Base-by-base conservation (phyloP, 2,329 filamentous ascomycete genomes). In the Penicillium fuscoglaucum region DNA sequence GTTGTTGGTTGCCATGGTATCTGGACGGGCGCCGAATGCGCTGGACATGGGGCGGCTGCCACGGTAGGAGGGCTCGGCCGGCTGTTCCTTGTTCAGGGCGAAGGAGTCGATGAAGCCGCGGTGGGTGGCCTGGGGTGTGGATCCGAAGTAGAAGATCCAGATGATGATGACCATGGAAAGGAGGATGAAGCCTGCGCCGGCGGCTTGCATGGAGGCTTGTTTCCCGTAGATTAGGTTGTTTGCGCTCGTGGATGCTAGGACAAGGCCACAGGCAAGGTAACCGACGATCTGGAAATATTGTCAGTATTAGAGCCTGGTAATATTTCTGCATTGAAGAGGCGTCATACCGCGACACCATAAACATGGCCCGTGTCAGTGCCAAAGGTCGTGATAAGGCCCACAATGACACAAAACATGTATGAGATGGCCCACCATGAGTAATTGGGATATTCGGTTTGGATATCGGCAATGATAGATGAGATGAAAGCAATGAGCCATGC, bases 71-170 rank as follows among this genome's bases (percentile, higher is more conserved):
- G 50, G 55, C 9, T 58, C 55, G 21, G 84, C 86, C 47, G 78
- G 78, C 45, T 76, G 72, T 69, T 96, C 93, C 79, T 98, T 98
- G 79, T 95, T 87, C 24, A 97, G 83, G 49, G 95, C 92, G 72
- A 97, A 97, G 0, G 93, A 96, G 78, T 99, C 95, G 68, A 98
- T 90, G 74, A 96, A 96, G 57, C 91, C 88, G 68, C 93, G 90
- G 63, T 93, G 90, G 55, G 88, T 85, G 17, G 93, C 90, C 43
- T 91, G 90, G 1, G 93, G 92, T 19, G 92, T 89, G 2, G 93
- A 96, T 69, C 95, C 95, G 71, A 97, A 99, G 82, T 98, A 98
- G 78, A 98, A 96, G 67, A 97, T 96, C 95, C 95, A 99, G 59
- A 98, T 86, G 68, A 96, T 90, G 67, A 90, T 86, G 55, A 97